Percentiles rank a stretch among this genome's conserved stretches.
Evolutionary conservation across 306 rosid genomes (phyloP).

Genomic region (Adenanthera pavonina): DNA sequence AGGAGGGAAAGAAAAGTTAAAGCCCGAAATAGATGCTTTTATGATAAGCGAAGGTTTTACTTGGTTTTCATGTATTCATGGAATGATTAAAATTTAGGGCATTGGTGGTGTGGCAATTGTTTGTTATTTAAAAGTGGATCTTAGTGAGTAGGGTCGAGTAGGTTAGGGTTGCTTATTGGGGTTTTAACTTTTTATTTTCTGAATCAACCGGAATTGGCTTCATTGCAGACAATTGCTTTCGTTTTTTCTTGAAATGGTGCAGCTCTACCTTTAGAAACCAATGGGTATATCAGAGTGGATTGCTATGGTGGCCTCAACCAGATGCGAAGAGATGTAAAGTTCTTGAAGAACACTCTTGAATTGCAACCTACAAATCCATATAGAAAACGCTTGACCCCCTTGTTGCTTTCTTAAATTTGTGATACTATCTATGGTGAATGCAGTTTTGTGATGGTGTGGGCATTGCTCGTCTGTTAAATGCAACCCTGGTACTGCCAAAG

Average conservation of each 20-base stretch:
- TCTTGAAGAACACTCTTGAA: constrained; percentile 22
- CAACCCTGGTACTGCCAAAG: constrained; percentile 86
- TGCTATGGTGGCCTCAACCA: constrained; percentile 97
- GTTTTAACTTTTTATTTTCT: constrained; percentile 46
- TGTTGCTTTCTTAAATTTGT: constrained; percentile 37
- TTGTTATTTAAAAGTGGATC: constrained; percentile 26
- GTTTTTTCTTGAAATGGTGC: constrained; percentile 72
- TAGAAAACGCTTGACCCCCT: neutral
- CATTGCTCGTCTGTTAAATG: constrained; percentile 79
- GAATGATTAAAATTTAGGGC: constrained; percentile 28
- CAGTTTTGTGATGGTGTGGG: constrained; percentile 98
- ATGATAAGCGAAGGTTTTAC: constrained; percentile 12
- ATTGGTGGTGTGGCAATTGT: neutral
- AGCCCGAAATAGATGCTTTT: neutral
- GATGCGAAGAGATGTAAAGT: constrained; percentile 95
- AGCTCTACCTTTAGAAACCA: constrained; percentile 74
- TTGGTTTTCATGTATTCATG: neutral
- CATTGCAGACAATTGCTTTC: constrained; percentile 78
- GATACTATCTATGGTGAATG: constrained; percentile 36
- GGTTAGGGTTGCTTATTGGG: constrained; percentile 37
- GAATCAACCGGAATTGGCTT: constrained; percentile 72
- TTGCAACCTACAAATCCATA: constrained; percentile 27
- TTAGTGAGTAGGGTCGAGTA: constrained; percentile 16
- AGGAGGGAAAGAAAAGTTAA: neutral
- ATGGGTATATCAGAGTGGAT: constrained; percentile 90